Evolutionary conservation across 768 basidiomycete species (phyloP).

Genomic region (Mycena sanguinolenta): DNA sequence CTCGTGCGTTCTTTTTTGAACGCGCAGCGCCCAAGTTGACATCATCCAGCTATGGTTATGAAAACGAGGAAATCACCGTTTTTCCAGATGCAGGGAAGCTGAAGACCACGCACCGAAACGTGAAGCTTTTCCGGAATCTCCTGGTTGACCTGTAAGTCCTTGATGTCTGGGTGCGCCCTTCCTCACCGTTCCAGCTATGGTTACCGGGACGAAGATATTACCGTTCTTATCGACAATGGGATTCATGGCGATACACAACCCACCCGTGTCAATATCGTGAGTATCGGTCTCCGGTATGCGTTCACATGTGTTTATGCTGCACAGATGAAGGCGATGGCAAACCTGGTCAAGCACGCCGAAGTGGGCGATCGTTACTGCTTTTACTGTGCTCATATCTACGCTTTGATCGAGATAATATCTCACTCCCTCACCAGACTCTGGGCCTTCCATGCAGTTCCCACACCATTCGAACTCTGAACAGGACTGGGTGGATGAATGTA

Average conservation of each 20-base stretch:
- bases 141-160: no score
- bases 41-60: no score
- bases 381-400: background rate
- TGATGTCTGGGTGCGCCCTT: background rate
- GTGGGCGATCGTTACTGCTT: slow-evolving; percentile 12
- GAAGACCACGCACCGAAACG: no score
- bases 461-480: slow-evolving; percentile 49
- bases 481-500: slow-evolving; percentile 52
- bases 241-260: slow-evolving; percentile 14
- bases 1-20: background rate
- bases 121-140: no score
- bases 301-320: background rate
- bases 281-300: background rate
- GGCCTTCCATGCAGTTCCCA: slow-evolving; percentile 52
- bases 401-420: background rate
- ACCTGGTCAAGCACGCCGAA: slow-evolving; percentile 13
- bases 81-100: no score
- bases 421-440: slow-evolving; percentile 44
- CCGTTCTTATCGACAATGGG: background rate
- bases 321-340: slow-evolving; percentile 15
- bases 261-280: slow-evolving; percentile 19
- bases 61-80: no score
- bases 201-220: background rate
- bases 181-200: background rate
- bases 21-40: no score